Evolutionary conservation across 805 yeast genomes (phyloP).

Genomic region (Ogataea minuta): DNA sequence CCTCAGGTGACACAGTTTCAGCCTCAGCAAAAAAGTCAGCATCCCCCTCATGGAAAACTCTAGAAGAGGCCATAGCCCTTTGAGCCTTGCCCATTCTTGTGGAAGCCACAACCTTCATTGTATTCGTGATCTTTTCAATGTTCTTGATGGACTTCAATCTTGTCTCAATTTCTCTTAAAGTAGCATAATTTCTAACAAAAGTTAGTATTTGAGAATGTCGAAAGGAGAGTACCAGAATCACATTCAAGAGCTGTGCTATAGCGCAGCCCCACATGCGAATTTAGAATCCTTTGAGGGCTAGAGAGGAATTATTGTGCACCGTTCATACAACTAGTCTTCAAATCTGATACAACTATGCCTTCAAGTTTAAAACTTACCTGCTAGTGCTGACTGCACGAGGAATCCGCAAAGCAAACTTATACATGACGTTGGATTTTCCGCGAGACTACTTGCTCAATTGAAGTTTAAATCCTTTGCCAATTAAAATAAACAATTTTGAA

Average conservation of each 20-base stretch:
- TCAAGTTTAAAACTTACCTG: slow-evolving; percentile 42
- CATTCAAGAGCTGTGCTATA: too few relatives aligned
- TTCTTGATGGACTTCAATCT: slow-evolving; percentile 98
- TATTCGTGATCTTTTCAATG: slow-evolving; percentile 98
- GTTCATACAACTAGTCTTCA: too few relatives aligned
- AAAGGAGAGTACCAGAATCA: too few relatives aligned
- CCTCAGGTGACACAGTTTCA: slow-evolving; percentile 61
- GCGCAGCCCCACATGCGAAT: too few relatives aligned
- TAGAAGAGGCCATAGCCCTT: slow-evolving; percentile 86
- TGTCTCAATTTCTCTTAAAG: slow-evolving; percentile 96
- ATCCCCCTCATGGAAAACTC: slow-evolving; percentile 81
- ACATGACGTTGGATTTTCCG: slow-evolving; percentile 34
- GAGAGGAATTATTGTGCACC: too few relatives aligned
- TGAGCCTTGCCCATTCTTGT: slow-evolving; percentile 95
- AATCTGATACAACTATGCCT: not conserved
- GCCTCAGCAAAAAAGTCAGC: slow-evolving; percentile 75
- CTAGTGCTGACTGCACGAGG: slow-evolving; percentile 47
- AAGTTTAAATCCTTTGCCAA: slow-evolving; percentile 1
- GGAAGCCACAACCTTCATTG: slow-evolving; percentile 99
- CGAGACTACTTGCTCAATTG: slow-evolving; percentile 1
- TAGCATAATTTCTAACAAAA: slow-evolving; percentile 80
- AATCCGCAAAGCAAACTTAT: slow-evolving; percentile 52
- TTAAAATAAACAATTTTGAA: slow-evolving; percentile 3
- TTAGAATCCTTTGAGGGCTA: too few relatives aligned
- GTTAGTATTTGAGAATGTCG: slow-evolving; percentile 11